Conservation (phyloP, 306 rosid genomes). For the Malus orientalis region DNA sequence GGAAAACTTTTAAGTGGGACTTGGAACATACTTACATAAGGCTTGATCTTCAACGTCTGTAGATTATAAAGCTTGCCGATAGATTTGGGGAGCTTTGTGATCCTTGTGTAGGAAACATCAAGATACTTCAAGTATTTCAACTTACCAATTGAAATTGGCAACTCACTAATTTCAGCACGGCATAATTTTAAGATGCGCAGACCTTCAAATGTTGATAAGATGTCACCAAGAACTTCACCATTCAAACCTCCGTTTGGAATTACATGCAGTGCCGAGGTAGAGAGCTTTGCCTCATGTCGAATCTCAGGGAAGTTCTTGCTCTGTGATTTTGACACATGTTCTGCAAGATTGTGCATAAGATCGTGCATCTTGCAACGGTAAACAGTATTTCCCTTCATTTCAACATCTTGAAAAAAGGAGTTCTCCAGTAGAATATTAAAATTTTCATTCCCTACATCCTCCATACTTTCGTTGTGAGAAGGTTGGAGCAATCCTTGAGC, state of each 20-base stretch:
- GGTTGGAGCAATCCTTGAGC: slow-evolving; percentile 5
- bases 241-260: neutral
- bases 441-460: neutral
- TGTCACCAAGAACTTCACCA: neutral
- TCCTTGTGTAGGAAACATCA: neutral
- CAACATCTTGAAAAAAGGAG: neutral
- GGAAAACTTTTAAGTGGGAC: neutral
- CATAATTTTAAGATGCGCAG: neutral
- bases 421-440: neutral
- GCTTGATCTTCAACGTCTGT: neutral
- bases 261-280: neutral
- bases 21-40: too few relatives aligned
- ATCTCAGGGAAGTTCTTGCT: neutral
- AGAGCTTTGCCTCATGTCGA: neutral
- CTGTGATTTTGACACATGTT: neutral
- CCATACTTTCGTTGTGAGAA: neutral
- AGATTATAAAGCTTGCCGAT: neutral
- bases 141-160: neutral
- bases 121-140: slow-evolving; percentile 7
- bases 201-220: neutral
- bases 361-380: neutral
- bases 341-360: neutral
- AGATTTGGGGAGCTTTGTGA: neutral
- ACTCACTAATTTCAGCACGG: neutral
- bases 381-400: neutral